These are phyloP conservation scores for Coemansia sp. DNA, from an alignment of 192 early-diverging fungal species.

Conservation along the genomic window DNA sequence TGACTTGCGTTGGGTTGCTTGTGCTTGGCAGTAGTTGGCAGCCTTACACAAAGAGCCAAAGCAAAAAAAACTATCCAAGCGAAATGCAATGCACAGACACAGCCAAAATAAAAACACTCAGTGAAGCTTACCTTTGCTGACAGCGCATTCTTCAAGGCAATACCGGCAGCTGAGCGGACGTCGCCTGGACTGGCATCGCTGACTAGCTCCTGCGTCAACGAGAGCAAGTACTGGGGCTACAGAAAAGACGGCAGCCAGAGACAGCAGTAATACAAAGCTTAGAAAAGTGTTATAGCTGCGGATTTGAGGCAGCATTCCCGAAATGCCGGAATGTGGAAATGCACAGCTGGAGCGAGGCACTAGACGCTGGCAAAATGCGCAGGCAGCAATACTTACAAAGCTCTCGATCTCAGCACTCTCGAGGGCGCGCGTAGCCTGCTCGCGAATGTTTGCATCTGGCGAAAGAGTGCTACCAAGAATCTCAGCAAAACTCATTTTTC, in stretches of 20 bases:
- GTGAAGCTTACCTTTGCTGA: conserved; percentile 31
- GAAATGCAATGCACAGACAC: neutral
- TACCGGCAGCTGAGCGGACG: conserved; percentile 80
- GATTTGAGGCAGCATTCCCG: conserved; percentile 2
- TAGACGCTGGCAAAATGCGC: neutral
- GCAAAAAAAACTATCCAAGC: neutral
- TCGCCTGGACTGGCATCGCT: conserved; percentile 65
- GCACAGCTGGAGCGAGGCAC: neutral
- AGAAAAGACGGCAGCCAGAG: neutral
- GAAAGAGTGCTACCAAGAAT: conserved; percentile 78
- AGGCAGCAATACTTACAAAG: conserved; percentile 68
- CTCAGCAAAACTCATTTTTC: conserved; percentile 65
- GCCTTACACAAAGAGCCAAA: neutral
- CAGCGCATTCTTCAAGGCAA: conserved; percentile 92
- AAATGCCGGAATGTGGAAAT: conserved; percentile 18
- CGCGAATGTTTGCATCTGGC: conserved; percentile 76
- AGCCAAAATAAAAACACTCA: neutral
- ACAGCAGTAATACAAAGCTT: conserved; percentile 11
- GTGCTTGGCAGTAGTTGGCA: neutral
- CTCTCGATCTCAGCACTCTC: conserved; percentile 72
- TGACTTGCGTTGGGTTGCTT: neutral
- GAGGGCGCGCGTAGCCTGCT: conserved; percentile 76
- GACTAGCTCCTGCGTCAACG: conserved; percentile 78
- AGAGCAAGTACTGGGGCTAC: conserved; percentile 65
- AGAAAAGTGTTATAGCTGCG: neutral